phyloP scores from a whole-genome alignment of 768 basidiomycete genomes.

The Infundibulicybe gibba region DNA sequence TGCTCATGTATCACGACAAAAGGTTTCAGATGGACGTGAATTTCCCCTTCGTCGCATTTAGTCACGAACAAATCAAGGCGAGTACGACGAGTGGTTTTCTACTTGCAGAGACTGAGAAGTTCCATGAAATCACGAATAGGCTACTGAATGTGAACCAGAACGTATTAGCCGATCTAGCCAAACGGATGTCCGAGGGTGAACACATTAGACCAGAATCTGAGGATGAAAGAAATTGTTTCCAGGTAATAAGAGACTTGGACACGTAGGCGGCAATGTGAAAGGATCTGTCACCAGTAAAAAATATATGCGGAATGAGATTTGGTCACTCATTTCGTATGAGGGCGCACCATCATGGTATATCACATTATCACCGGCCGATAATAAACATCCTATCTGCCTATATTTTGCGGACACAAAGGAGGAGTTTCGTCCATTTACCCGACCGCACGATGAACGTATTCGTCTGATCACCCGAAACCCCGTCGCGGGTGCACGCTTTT shows the following conservation, averaged over 20 bases:
- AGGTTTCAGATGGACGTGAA: conserved; percentile 29
- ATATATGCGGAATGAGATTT: conserved; percentile 24
- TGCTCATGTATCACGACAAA: conserved; percentile 35
- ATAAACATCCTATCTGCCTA: conserved; percentile 24
- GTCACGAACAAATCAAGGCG: conserved; percentile 32
- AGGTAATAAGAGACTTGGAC: conserved; percentile 29
- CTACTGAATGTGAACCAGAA: conserved; percentile 16
- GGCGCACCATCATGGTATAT: conserved; percentile 29
- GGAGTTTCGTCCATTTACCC: conserved; percentile 9
- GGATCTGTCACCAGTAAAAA: conserved; percentile 24
- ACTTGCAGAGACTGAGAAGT: conserved; percentile 18
- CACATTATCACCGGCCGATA: conserved; percentile 27
- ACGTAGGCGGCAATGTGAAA: conserved; percentile 24
- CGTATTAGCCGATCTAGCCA: conserved; percentile 13
- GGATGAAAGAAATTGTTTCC: conserved; percentile 29
- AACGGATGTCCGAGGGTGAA: conserved; percentile 18
- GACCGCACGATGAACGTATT: conserved; percentile 8
- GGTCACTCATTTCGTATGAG: conserved; percentile 13
- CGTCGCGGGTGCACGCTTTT: conserved; percentile 25
- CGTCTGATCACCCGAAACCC: conserved; percentile 18
- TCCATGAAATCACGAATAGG: conserved; percentile 17
- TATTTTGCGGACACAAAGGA: conserved; percentile 23
- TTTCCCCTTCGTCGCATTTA: conserved; percentile 36
- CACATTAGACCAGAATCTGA: background rate
- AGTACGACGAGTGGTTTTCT: conserved; percentile 22